Evolutionary conservation across 2,329 filamentous ascomycete genomes (phyloP).

Genomic region (Hypoxylon sp.): DNA sequence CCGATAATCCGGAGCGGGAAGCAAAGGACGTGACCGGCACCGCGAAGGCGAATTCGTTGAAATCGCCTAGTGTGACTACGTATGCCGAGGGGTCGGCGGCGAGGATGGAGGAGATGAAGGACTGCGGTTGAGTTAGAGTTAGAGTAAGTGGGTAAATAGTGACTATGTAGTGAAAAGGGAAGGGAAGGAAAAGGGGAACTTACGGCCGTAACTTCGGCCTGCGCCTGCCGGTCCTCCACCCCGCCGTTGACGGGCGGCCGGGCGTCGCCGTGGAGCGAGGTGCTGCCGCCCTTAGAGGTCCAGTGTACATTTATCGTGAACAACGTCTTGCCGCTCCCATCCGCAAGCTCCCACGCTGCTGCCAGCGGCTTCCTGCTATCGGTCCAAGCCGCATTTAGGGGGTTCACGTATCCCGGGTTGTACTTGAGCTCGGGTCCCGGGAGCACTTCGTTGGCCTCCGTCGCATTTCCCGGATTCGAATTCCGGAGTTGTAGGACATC

Average conservation of each 20-base stretch:
- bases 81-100: slow-evolving; percentile 67
- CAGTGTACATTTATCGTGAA: slow-evolving; percentile 82
- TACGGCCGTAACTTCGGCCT: slow-evolving; percentile 72
- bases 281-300: slow-evolving; percentile 75
- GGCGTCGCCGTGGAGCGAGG: slow-evolving; percentile 74
- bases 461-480: slow-evolving; percentile 68
- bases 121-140: slow-evolving; percentile 48
- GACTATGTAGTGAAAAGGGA: no score
- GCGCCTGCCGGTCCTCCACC: slow-evolving; percentile 68
- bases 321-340: slow-evolving; percentile 67
- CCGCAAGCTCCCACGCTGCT: slow-evolving; percentile 74
- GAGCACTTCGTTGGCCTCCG: slow-evolving; percentile 71
- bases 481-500: slow-evolving; percentile 71
- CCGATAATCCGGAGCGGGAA: slow-evolving; percentile 67
- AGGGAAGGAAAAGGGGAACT: slow-evolving; percentile 49
- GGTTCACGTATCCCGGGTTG: slow-evolving; percentile 79
- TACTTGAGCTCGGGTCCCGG: slow-evolving; percentile 71
- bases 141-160: background rate
- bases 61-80: slow-evolving; percentile 76
- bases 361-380: slow-evolving; percentile 76
- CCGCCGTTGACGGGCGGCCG: slow-evolving; percentile 77
- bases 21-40: slow-evolving; percentile 70
- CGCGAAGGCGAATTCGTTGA: slow-evolving; percentile 79
- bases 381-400: slow-evolving; percentile 70
- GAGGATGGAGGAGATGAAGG: slow-evolving; percentile 72